phyloP scores from a whole-genome alignment of 768 basidiomycete species.

The Psilocybe sp. region DNA sequence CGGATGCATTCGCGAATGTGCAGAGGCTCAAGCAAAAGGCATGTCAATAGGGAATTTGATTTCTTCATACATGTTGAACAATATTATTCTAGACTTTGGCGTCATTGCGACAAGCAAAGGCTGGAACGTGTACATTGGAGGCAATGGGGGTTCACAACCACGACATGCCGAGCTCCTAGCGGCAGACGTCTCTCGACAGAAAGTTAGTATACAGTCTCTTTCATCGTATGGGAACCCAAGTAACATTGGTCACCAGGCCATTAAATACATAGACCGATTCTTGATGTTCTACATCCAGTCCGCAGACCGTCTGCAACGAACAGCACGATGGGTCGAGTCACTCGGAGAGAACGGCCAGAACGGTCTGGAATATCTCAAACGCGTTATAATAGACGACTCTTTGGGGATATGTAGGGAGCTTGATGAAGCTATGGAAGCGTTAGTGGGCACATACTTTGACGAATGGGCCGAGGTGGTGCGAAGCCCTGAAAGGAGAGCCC shows the following conservation, averaged over 20 bases:
- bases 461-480: slow-evolving; percentile 69
- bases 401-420: slow-evolving; percentile 71
- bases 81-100: slow-evolving; percentile 54
- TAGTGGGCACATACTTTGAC: slow-evolving; percentile 63
- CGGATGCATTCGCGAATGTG: slow-evolving; percentile 74
- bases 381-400: slow-evolving; percentile 65
- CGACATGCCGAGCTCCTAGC: slow-evolving; percentile 65
- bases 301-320: slow-evolving; percentile 68
- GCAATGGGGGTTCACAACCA: slow-evolving; percentile 65
- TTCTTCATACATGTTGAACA: neutral
- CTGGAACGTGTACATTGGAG: slow-evolving; percentile 75
- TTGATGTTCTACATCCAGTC: slow-evolving; percentile 69
- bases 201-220: slow-evolving; percentile 30
- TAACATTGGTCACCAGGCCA: slow-evolving; percentile 2
- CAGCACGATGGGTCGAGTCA: slow-evolving; percentile 70
- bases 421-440: slow-evolving; percentile 61
- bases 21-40: slow-evolving; percentile 63
- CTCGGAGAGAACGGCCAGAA: slow-evolving; percentile 54
- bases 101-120: slow-evolving; percentile 77
- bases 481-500: slow-evolving; percentile 18
- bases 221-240: neutral
- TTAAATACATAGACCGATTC: slow-evolving; percentile 64
- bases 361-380: slow-evolving; percentile 55
- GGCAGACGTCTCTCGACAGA: slow-evolving; percentile 58
- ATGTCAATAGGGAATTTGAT: neutral